Evolutionary conservation across 805 yeast genomes (phyloP).

Genomic region (Barnettozyma botsteinii): DNA sequence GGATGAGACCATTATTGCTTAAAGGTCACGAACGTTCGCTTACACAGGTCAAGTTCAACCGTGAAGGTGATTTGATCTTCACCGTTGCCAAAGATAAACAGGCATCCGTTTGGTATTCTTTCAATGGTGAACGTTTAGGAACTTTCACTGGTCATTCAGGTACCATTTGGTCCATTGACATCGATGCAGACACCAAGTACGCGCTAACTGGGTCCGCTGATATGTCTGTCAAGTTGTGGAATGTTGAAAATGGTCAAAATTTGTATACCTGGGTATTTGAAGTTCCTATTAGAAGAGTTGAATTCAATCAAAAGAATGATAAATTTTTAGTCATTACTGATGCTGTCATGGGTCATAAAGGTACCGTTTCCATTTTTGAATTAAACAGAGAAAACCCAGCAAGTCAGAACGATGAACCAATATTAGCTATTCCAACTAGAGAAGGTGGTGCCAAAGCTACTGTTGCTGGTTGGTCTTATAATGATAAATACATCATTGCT

Average conservation of each 20-base stretch:
- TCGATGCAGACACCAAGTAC: conserved; percentile 60
- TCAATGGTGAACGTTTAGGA: conserved; percentile 95
- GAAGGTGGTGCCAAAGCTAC: conserved; percentile 59
- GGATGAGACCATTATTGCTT: conserved; percentile 65
- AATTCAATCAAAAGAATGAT: conserved; percentile 69
- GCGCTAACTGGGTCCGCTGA: conserved; percentile 92
- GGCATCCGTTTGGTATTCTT: conserved; percentile 90
- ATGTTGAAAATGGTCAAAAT: conserved; percentile 69
- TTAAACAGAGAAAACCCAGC: conserved; percentile 45
- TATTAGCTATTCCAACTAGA: conserved; percentile 52
- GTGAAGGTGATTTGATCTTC: conserved; percentile 90
- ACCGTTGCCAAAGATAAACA: conserved; percentile 88
- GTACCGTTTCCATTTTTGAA: conserved; percentile 66
- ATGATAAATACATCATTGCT: conserved; percentile 67
- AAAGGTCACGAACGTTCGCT: conserved; percentile 98
- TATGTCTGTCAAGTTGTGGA: conserved; percentile 79
- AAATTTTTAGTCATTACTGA: conserved; percentile 75
- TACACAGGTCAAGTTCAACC: conserved; percentile 92
- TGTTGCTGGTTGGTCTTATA: conserved; percentile 84
- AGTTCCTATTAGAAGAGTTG: conserved; percentile 89
- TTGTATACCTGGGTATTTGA: conserved; percentile 66
- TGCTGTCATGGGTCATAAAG: conserved; percentile 85
- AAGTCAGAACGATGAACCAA: conserved; percentile 49
- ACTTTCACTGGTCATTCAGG: conserved; percentile 87
- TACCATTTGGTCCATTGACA: conserved; percentile 92